phyloP scores from a whole-genome alignment of 2,329 filamentous ascomycete genomes.

The Neocucurbitaria cava region DNA sequence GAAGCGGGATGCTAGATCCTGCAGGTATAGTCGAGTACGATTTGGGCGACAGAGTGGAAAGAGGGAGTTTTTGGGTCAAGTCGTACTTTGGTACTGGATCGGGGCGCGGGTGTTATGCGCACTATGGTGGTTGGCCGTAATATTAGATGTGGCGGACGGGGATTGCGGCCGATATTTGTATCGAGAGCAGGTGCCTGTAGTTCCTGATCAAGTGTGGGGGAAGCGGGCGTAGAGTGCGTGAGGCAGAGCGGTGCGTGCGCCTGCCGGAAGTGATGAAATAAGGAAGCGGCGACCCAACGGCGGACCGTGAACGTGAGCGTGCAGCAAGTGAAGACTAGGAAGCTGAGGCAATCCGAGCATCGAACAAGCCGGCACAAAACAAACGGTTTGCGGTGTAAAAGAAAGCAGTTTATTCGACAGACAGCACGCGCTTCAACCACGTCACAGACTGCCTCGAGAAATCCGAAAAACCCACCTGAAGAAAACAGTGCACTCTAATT shows the following conservation, averaged over 20 bases:
- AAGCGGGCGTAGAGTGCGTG: constrained; percentile 4
- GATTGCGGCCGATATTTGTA: background rate
- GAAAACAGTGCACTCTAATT: constrained; percentile 1
- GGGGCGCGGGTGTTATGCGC: background rate
- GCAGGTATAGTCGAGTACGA: background rate
- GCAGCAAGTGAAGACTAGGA: background rate
- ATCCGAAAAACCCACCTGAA: background rate
- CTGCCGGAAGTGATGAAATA: constrained; percentile 7
- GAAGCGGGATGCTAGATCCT: background rate
- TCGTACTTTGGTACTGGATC: background rate
- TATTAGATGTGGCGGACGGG: background rate
- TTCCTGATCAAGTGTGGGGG: constrained; percentile 2
- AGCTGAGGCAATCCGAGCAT: background rate
- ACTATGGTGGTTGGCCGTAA: background rate
- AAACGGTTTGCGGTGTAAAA: constrained; percentile 4
- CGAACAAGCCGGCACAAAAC: background rate
- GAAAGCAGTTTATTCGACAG: background rate
- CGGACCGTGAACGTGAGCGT: background rate
- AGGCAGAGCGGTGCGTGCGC: constrained; percentile 16
- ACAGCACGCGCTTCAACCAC: background rate
- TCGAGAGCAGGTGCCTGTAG: background rate
- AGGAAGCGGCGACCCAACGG: constrained; percentile 6
- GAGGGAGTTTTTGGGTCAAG: background rate
- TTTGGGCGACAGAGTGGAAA: background rate
- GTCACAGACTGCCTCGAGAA: background rate